Evolutionary conservation across 2,329 filamentous ascomycete species (phyloP).

Genomic region (Pleoardoris graminearum): DNA sequence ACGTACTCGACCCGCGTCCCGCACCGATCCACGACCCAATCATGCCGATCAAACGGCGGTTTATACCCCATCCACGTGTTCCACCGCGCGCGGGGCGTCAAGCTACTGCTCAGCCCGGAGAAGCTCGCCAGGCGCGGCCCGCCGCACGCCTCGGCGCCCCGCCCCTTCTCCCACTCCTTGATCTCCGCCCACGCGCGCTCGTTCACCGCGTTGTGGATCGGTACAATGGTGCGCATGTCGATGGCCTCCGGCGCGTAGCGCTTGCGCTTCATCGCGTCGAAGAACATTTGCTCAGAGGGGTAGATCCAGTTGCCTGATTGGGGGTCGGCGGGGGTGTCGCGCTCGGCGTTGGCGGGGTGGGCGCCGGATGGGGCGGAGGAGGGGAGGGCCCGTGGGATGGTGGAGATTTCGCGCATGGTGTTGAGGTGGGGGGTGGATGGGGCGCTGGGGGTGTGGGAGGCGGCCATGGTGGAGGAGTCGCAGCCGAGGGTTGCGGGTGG

Average conservation of each 20-base stretch:
- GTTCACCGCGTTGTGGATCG: conserved; percentile 98
- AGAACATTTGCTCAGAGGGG: conserved; percentile 96
- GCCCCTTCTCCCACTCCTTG: conserved; percentile 78
- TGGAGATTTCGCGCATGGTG: conserved; percentile 52
- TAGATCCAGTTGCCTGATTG: conserved; percentile 92
- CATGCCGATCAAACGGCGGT: conserved; percentile 90
- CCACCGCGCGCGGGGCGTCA: conserved; percentile 82
- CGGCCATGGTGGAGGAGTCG: conserved; percentile 39
- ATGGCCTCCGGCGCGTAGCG: conserved; percentile 69
- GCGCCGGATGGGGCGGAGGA: conserved; percentile 39
- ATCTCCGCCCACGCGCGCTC: conserved; percentile 96
- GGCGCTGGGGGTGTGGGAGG: conserved; percentile 31
- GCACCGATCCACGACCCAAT: conserved; percentile 95
- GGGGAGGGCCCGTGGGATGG: conserved; percentile 38
- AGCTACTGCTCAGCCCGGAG: conserved; percentile 62
- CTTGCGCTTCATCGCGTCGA: conserved; percentile 94
- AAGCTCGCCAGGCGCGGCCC: conserved; percentile 86
- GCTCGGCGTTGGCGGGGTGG: conserved; percentile 72
- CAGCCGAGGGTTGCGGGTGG: conserved; percentile 36
- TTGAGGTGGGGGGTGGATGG: conserved; percentile 31
- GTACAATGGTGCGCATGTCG: conserved; percentile 91
- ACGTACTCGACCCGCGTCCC: conserved; percentile 87
- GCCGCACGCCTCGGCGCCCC: conserved; percentile 64
- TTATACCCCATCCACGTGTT: conserved; percentile 88
- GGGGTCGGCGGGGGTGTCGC: conserved; percentile 67